These are phyloP conservation scores for Russula virescens DNA, from an alignment of 768 basidiomycete species.

Conservation along the genomic window DNA sequence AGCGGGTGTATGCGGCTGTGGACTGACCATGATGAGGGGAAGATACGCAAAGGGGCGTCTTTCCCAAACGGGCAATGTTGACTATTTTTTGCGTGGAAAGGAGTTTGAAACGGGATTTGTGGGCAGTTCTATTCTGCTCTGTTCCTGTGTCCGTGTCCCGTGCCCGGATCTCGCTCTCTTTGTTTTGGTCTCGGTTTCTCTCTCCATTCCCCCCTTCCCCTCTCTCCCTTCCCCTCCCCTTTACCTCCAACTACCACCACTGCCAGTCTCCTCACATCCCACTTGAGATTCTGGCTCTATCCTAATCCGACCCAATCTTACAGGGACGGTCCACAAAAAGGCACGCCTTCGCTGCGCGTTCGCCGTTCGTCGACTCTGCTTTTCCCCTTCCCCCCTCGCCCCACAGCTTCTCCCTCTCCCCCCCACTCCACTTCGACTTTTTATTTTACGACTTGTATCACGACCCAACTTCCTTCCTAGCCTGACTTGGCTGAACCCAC, in stretches of 20 bases:
- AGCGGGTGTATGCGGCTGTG: background rate
- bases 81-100: background rate
- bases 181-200: conserved; percentile 19
- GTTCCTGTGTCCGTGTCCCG: conserved; percentile 6
- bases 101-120: conserved; percentile 17
- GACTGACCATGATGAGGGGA: conserved; percentile 13
- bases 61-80: conserved; percentile 10
- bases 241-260: conserved; percentile 26
- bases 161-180: conserved; percentile 25
- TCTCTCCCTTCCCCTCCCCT: conserved; percentile 25
- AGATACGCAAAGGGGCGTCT: background rate
- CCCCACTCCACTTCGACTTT: conserved; percentile 22
- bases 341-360: conserved; percentile 93
- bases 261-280: conserved; percentile 23
- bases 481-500: conserved; percentile 35
- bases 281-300: conserved; percentile 12
- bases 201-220: conserved; percentile 14
- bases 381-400: conserved; percentile 28
- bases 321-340: conserved; percentile 47
- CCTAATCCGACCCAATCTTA: conserved; percentile 12
- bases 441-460: conserved; percentile 64
- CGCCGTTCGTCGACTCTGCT: conserved; percentile 44
- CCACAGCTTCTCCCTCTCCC: conserved; percentile 26
- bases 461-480: conserved; percentile 47
- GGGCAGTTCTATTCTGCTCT: background rate